Base-by-base conservation (phyloP, 192 early-diverging fungal genomes). In the Backusella parvicylindrica region DNA sequence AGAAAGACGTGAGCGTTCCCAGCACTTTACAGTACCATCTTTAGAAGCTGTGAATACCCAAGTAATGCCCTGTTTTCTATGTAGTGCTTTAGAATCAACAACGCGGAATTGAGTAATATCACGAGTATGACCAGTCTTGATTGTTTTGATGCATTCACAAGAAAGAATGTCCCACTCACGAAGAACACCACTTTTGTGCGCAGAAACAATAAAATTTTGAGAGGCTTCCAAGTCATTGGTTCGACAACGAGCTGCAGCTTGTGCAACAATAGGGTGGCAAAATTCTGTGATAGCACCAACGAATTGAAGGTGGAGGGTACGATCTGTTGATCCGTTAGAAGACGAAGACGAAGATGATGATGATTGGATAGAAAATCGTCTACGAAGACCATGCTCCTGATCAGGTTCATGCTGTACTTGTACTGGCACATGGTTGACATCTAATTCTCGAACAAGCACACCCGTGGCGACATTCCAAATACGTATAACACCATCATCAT, bases 161-260 rank as follows among this genome's bases (percentile, higher is more conserved):
- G 73, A 50, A 0, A 69, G 32, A 13, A 82, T 31, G 49, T 82
- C 77, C 80, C 80, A 82, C 72, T 82, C 80, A 6, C 70, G 53
- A 16, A 82, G 21, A 36, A 35, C 26, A 5, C 80, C 80, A 30
- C 74, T 79, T 26, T 79, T 74, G 33, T 79, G 56, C 2, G 69
- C 76, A 2, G 80, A 70, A 28, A 82, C 64, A 28, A 82, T 16
- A 31, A 56, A 72, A 16, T 75, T 71, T 30, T 79, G 78, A 6
- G 78, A 74, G 8, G 66, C 64, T n/a, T 74, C 38, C 7, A 12
- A 35, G 16, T 71, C 38, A 5, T 38, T 30, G 5, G 76, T 26
- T 15, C 43, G 28, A n/a, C 63, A 21, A 21, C 64, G 65, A 4
- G 79, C 79, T n/a, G 65, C 79, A 5, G 53, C 37, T 68, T 80